Evolutionary conservation across 495 filamentous ascomycete species (phyloP), one percentile per base, ranked within the genome.

Genomic region (Penicillium cinerascens): DNA sequence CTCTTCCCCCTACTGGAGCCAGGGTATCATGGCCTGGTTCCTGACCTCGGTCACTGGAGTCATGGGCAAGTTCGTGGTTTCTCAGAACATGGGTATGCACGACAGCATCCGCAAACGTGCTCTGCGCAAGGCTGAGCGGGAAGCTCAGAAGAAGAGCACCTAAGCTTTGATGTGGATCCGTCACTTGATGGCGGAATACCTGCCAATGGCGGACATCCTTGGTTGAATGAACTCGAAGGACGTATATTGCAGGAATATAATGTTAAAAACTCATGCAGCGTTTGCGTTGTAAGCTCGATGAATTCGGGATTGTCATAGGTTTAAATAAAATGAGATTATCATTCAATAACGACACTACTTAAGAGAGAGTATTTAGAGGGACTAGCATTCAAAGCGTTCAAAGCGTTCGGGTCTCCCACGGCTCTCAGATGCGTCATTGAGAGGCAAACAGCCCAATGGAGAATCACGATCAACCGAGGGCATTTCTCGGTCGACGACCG

Each of bases 1-100:
- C 39, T 90, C 88, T 51, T 96, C 91, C 10, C 95, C 95, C 9
- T 96, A 85, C 69, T 97, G 91, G 91, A 87, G 80, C 51, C 95
- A 99, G 73, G 88, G 84, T 7, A 52, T 92, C 27, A 85, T 95
- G 83, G 88, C 92, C 60, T 99, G 88, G 87, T 83, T 78, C 36
- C 59, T 97, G 47, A 83, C 85, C 59, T 86, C 75, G 37, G 80
- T 91, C 4, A 68, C 86, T 41, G 91, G 89, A 4, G 70, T 82
- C 27, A 84, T 83, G 66, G 84, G 81, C 69, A 63, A 65, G 42
- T 60, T 85, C 37, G 80, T 86, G 8, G 70, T 92, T 43, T 70
- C 69, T 42, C 70, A 82, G 64, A 97, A 96, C 74, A 74, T 74
- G 69, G 79, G 75, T 41, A 88, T 96, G 85, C 91, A 99, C 70